Evolutionary conservation across 2,329 filamentous ascomycete genomes (phyloP).

Genomic region (Diaporthe aspalathi): DNA sequence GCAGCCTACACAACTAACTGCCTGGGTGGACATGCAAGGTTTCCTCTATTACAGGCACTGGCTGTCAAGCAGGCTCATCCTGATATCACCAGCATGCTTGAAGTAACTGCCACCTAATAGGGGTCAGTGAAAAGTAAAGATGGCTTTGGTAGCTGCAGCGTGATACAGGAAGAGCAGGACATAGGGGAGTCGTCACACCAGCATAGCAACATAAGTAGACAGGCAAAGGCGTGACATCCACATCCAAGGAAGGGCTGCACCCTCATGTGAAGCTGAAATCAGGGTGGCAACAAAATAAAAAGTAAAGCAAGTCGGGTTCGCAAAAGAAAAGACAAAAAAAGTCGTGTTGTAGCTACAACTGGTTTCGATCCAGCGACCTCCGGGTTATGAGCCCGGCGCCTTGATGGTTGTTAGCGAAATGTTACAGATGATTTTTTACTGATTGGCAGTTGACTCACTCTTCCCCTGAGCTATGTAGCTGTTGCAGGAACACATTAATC

Average conservation of each 20-base stretch:
- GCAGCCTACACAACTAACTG: too few species aligned
- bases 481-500: background rate
- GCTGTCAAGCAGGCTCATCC: too few species aligned
- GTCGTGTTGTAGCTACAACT: constrained; percentile 25
- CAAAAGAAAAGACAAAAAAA: constrained; percentile 3
- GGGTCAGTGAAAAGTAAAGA: too few species aligned
- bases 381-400: constrained; percentile 39
- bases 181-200: too few species aligned
- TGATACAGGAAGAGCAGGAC: too few species aligned
- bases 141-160: too few species aligned
- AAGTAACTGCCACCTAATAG: too few species aligned
- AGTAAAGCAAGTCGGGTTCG: background rate
- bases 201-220: too few species aligned
- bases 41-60: too few species aligned
- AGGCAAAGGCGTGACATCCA: too few species aligned
- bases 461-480: constrained; percentile 39
- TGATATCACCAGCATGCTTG: too few species aligned
- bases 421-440: background rate
- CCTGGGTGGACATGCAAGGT: too few species aligned
- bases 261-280: background rate
- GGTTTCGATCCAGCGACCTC: constrained; percentile 39
- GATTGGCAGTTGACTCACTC: constrained; percentile 19
- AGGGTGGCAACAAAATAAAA: background rate
- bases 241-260: background rate
- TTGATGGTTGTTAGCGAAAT: background rate